Evolutionary conservation across 495 filamentous ascomycete genomes (phyloP), one percentile per base, ranked within the genome.

Genomic region (Achaetomiella virescens): DNA sequence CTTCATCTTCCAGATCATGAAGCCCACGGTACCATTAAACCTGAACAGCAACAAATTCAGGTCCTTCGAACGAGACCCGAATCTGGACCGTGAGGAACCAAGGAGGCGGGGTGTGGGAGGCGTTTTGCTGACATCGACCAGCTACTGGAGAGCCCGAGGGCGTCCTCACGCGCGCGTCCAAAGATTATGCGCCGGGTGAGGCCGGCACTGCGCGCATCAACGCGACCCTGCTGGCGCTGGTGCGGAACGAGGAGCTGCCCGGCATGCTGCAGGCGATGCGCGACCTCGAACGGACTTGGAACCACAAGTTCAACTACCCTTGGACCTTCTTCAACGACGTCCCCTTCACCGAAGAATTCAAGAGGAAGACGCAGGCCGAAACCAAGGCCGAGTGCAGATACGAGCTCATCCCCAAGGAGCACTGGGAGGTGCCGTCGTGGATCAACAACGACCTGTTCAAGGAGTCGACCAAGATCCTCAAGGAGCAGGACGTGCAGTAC

Each of bases 291-390:
- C 73, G 89, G 57, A 97, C 91, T 8, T 99, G 90, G 89, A 99
- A 99, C 68, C 78, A 82, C 75, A 99, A 97, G 67, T 99, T 97
- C 80, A 97, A 99, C 73, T 99, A 97, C 70, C 95, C 95, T 15
- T 99, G 93, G 87, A 97, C 90, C 44, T 97, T 99, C 72, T 91
- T 99, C 77, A 99, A 99, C 73, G 93, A 98, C 66, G 85, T 85
- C 27, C 87, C 86, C 14, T 98, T 98, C 68, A 81, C 86, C 14
- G 85, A 89, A 35, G 91, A 97, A 65, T 99, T 99, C 77, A 97
- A 95, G 75, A 73, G 74, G 62, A 77, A 73, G 68, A 97, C 90
- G 8, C 73, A 79, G 61, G 85, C 82, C 22, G 81, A 77, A 54
- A 97, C 91, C 5, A 96, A 93, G 61, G 93, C 91, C 18, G 81